Percentiles rank a stretch among this genome's conserved stretches.
Conservation (phyloP, 140 eudicot genomes). For the Oenanthe javanica region DNA sequence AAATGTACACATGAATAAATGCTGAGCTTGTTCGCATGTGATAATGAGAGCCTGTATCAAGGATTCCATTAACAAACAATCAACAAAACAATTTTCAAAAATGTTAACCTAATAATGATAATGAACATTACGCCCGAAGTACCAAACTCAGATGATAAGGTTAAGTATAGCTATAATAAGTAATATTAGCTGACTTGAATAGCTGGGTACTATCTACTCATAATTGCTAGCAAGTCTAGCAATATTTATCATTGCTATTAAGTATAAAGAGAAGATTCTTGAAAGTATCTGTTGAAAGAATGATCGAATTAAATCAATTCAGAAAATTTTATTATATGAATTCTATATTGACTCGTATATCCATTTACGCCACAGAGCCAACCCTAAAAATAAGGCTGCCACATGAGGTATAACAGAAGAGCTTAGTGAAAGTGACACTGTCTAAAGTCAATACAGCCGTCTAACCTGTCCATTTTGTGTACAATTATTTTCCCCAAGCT, state of each 20-base stretch:
- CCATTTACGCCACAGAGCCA: neutral
- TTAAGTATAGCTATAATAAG: neutral
- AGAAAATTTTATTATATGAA: neutral
- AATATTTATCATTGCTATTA: neutral
- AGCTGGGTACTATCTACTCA: neutral
- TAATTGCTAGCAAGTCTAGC: neutral
- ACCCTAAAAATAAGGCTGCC: neutral
- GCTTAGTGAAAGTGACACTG: neutral
- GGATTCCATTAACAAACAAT: neutral
- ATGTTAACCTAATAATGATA: neutral
- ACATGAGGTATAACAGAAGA: neutral
- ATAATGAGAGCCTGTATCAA: neutral
- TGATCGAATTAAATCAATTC: neutral
- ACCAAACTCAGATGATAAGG: neutral
- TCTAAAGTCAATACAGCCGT: neutral
- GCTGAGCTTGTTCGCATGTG: neutral
- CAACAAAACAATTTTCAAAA: neutral
- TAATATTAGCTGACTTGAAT: neutral
- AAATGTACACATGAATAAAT: neutral
- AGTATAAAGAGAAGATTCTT: neutral
- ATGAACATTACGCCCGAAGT: neutral
- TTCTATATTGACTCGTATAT: neutral
- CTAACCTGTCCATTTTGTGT: constrained; percentile 20
- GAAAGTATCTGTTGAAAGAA: neutral
- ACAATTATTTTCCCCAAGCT: constrained; percentile 10